Percentiles rank a stretch among this genome's conserved stretches.
phyloP scores from a whole-genome alignment of 768 basidiomycete genomes.

The Holtermannia corniformis region DNA sequence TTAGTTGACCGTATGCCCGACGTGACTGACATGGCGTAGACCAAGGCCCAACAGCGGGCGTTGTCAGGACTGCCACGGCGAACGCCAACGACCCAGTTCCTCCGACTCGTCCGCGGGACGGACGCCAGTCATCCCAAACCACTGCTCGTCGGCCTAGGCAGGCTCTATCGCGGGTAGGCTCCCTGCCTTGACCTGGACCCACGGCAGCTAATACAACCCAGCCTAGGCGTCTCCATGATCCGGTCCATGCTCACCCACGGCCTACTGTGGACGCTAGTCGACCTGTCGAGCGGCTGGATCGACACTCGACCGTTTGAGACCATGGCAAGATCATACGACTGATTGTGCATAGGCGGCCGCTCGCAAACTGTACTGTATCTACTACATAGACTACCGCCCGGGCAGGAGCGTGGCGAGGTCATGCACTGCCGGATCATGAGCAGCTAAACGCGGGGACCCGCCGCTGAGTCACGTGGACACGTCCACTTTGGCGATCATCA shows the following conservation, averaged over 20 bases:
- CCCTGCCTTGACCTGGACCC: neutral
- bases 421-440: no score
- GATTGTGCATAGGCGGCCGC: no score
- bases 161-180: slow-evolving; percentile 85
- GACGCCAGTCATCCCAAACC: slow-evolving; percentile 61
- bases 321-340: no score
- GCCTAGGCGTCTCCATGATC: slow-evolving; percentile 63
- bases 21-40: slow-evolving; percentile 45
- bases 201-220: slow-evolving; percentile 1
- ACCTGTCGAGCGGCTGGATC: slow-evolving; percentile 43
- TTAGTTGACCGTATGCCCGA: slow-evolving; percentile 45
- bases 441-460: no score
- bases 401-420: no score
- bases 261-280: slow-evolving; percentile 86
- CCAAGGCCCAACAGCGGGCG: slow-evolving; percentile 88
- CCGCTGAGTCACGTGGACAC: no score
- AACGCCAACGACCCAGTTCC: slow-evolving; percentile 61
- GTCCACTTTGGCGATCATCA: no score
- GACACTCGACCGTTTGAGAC: slow-evolving; percentile 36
- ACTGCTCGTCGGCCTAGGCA: slow-evolving; percentile 61
- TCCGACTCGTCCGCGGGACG: slow-evolving; percentile 72
- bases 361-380: no score
- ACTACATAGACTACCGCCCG: no score
- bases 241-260: slow-evolving; percentile 91
- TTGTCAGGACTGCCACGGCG: slow-evolving; percentile 68